Percentiles rank a stretch among this genome's conserved stretches.
phyloP scores from a whole-genome alignment of 2,329 filamentous ascomycete genomes.

The Septoria petroselini region DNA sequence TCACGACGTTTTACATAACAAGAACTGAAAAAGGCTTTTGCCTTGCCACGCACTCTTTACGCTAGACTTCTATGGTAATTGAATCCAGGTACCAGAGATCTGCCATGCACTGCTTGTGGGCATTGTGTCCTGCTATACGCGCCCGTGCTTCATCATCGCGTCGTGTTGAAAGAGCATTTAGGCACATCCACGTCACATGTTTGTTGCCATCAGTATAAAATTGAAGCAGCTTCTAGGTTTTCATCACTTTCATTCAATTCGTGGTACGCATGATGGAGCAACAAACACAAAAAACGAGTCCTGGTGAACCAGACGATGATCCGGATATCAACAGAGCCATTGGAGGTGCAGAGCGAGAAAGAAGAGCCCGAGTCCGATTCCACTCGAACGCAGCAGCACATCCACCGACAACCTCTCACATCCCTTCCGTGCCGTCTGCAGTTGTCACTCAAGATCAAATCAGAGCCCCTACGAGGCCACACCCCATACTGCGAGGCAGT shows the following conservation, averaged over 20 bases:
- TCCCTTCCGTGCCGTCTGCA: constrained; percentile 12
- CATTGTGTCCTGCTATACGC: background rate
- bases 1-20: constrained; percentile 11
- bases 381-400: constrained; percentile 5
- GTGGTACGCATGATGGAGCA: background rate
- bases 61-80: constrained; percentile 8
- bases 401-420: constrained; percentile 2
- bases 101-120: background rate
- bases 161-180: background rate
- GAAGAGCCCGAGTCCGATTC: constrained; percentile 11
- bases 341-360: constrained; percentile 1
- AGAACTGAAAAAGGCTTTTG: constrained; percentile 2
- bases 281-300: constrained; percentile 3
- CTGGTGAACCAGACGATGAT: constrained; percentile 9
- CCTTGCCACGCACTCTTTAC: background rate
- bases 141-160: background rate
- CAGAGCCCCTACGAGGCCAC: constrained; percentile 8
- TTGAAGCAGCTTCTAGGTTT: background rate
- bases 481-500: constrained; percentile 8
- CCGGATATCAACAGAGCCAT: constrained; percentile 5
- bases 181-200: background rate
- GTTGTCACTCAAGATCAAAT: constrained; percentile 11
- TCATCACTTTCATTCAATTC: background rate
- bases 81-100: constrained; percentile 5
- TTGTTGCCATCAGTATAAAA: background rate